Evolutionary conservation across 495 filamentous ascomycete species (phyloP).

Genomic region (Darksidea phi): DNA sequence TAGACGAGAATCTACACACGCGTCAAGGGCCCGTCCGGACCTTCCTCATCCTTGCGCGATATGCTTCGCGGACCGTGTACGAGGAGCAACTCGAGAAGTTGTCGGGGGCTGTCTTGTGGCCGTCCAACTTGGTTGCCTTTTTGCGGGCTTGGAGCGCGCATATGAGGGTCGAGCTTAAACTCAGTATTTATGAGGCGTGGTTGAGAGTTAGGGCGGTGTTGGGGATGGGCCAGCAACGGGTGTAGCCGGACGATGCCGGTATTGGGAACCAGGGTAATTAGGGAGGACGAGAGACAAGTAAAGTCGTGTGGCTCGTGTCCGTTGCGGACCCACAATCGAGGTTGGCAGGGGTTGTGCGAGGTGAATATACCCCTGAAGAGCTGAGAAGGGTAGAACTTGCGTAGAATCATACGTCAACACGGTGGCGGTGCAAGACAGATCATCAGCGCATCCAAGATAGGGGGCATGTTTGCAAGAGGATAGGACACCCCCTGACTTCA

Average conservation of each 20-base stretch:
- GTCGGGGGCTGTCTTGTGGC: constrained; percentile 56
- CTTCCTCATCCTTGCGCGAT: constrained; percentile 91
- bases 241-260: constrained; percentile 9
- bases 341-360: too few species aligned
- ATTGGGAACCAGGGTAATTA: neutral
- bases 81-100: constrained; percentile 80
- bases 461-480: too few species aligned
- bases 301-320: too few species aligned
- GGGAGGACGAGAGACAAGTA: too few species aligned
- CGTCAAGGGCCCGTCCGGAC: constrained; percentile 80
- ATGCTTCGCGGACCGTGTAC: constrained; percentile 86
- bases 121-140: constrained; percentile 56
- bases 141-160: constrained; percentile 58
- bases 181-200: constrained; percentile 63
- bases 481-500: too few species aligned
- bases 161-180: constrained; percentile 62
- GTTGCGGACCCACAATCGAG: too few species aligned
- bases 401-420: too few species aligned
- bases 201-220: constrained; percentile 53
- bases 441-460: too few species aligned
- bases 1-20: constrained; percentile 93
- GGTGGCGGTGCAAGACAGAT: too few species aligned
- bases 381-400: too few species aligned
- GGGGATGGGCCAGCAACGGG: constrained; percentile 30
- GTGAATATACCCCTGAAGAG: too few species aligned